phyloP scores from a whole-genome alignment of 2,329 filamentous ascomycete species.

The Knoxdaviesia capensis region DNA sequence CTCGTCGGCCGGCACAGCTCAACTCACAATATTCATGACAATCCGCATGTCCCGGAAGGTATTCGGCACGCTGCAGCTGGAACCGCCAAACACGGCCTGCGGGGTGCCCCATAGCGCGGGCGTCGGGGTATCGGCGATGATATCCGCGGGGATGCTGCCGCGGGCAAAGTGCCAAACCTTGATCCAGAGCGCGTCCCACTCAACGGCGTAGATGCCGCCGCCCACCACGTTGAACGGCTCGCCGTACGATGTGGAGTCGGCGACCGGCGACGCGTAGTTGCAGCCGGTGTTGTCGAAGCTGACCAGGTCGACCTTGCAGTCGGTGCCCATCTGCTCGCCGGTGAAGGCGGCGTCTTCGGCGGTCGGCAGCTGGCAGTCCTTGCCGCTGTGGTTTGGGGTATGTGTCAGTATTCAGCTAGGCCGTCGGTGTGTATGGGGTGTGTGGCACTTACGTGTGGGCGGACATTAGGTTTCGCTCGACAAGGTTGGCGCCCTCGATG shows the following conservation, averaged over 20 bases:
- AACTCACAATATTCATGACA: constrained; percentile 36
- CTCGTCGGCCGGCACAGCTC: too few relatives aligned
- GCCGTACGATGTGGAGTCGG: constrained; percentile 31
- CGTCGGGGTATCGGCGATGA: constrained; percentile 35
- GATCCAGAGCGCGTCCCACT: constrained; percentile 50
- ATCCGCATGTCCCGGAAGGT: constrained; percentile 52
- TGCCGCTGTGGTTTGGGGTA: not conserved
- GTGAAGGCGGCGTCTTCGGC: constrained; percentile 7
- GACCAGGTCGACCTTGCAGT: constrained; percentile 15
- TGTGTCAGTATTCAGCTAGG: not conserved
- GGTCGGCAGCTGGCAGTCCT: constrained; percentile 12
- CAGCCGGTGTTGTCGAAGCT: constrained; percentile 21
- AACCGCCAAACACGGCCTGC: constrained; percentile 44
- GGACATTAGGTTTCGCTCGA: constrained; percentile 38
- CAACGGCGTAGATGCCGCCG: constrained; percentile 50
- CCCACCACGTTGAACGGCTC: constrained; percentile 43
- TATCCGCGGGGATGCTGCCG: constrained; percentile 42
- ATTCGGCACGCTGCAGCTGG: constrained; percentile 40
- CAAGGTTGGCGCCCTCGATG: constrained; percentile 47
- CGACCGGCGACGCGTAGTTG: constrained; percentile 15
- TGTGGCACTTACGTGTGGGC: constrained; percentile 29
- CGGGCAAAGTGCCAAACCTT: constrained; percentile 61
- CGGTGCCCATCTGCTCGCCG: constrained; percentile 9
- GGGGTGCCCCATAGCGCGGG: constrained; percentile 50
- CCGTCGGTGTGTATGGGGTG: too few relatives aligned